These are phyloP conservation scores for Ilex paraguariensis DNA, from an alignment of 305 asterid species.

Conservation along the genomic window DNA sequence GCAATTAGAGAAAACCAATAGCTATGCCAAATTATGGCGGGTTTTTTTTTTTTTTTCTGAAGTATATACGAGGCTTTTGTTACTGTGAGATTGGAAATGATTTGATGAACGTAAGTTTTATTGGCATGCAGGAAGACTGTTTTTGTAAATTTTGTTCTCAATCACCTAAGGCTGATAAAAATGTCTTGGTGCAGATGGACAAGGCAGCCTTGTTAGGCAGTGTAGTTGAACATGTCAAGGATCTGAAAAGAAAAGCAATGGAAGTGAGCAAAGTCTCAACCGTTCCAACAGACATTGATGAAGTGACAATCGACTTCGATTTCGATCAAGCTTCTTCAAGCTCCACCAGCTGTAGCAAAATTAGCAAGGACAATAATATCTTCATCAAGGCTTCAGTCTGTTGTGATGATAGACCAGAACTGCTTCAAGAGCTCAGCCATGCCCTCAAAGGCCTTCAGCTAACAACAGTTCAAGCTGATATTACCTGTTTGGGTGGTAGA, in stretches of 20 bases:
- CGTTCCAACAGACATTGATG: slow-evolving; percentile 65
- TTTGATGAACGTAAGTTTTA: too few relatives aligned
- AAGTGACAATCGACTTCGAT: slow-evolving; percentile 40
- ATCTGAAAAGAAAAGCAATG: slow-evolving; percentile 46
- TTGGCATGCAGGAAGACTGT: too few relatives aligned
- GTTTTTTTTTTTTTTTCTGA: too few relatives aligned
- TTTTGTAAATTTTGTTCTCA: too few relatives aligned
- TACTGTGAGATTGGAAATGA: too few relatives aligned
- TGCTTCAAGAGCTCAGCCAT: slow-evolving; percentile 56
- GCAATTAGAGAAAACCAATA: too few relatives aligned
- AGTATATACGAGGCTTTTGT: too few relatives aligned
- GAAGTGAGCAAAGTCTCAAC: slow-evolving; percentile 41
- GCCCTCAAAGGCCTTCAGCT: slow-evolving; percentile 49
- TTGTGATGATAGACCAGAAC: slow-evolving; percentile 74
- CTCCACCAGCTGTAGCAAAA: not conserved
- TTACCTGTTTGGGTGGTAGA: slow-evolving; percentile 71
- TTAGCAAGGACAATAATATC: slow-evolving; percentile 1
- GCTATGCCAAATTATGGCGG: too few relatives aligned
- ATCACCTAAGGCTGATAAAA: too few relatives aligned
- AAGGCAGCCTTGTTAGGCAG: slow-evolving; percentile 73
- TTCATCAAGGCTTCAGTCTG: slow-evolving; percentile 57
- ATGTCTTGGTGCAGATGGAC: slow-evolving; percentile 42
- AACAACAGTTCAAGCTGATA: slow-evolving; percentile 45
- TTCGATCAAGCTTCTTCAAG: slow-evolving; percentile 12
- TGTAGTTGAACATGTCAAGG: slow-evolving; percentile 72